Percentiles rank a stretch among this genome's conserved stretches.
Conservation (phyloP, 495 filamentous ascomycete species). For the Annulohypoxylon maeteangense region DNA sequence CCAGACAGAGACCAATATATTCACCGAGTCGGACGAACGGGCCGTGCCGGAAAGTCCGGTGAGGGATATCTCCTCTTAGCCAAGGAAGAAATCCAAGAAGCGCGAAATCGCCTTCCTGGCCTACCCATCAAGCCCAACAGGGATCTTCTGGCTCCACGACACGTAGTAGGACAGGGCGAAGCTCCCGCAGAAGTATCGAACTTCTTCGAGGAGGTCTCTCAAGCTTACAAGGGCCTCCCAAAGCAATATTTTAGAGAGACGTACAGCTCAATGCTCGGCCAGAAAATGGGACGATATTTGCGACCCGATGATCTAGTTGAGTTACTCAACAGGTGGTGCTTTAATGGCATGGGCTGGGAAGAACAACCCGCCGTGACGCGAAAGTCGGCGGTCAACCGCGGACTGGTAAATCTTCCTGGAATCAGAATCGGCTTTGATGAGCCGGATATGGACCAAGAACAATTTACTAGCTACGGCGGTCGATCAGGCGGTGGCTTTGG, state of each 20-base stretch:
- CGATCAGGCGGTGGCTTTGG: background rate
- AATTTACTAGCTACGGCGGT: background rate
- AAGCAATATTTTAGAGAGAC: conserved; percentile 45
- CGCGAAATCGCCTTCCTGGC: conserved; percentile 61
- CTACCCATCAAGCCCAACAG: conserved; percentile 74
- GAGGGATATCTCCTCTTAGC: conserved; percentile 81
- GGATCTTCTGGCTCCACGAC: conserved; percentile 61
- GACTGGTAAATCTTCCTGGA: conserved; percentile 56
- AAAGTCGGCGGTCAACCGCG: conserved; percentile 58
- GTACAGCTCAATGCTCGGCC: conserved; percentile 64
- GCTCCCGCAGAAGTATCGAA: conserved; percentile 49
- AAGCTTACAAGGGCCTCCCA: conserved; percentile 48
- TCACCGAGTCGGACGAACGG: conserved; percentile 83
- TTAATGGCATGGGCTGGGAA: conserved; percentile 69
- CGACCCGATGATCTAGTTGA: conserved; percentile 56
- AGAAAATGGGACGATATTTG: conserved; percentile 46
- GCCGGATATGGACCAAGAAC: conserved; percentile 14
- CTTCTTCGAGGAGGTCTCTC: conserved; percentile 52
- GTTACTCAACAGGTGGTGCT: conserved; percentile 70
- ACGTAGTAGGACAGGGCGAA: conserved; percentile 51
- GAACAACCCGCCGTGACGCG: conserved; percentile 64
- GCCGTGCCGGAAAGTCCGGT: conserved; percentile 76
- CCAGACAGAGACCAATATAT: conserved; percentile 82
- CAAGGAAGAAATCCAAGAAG: conserved; percentile 64
- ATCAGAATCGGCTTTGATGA: conserved; percentile 55